Evolutionary conservation across 2,329 filamentous ascomycete species (phyloP).

Genomic region (Talaromyces sp.): DNA sequence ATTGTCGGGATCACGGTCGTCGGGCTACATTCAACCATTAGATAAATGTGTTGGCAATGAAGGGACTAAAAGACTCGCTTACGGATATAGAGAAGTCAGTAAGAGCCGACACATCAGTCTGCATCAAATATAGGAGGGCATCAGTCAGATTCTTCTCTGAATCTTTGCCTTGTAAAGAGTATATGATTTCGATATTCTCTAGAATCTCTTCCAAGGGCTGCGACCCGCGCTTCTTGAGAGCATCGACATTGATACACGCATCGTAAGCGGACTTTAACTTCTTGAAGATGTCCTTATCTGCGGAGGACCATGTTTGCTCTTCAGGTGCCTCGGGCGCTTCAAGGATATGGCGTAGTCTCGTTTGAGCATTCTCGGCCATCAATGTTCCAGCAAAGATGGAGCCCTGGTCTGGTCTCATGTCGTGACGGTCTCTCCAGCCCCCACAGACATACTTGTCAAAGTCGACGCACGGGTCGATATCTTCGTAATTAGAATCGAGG

Average conservation of each 20-base stretch:
- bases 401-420: constrained; percentile 64
- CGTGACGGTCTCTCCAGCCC: constrained; percentile 63
- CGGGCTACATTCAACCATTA: constrained; percentile 35
- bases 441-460: constrained; percentile 69
- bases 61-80: too few species aligned
- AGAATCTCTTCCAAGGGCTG: constrained; percentile 59
- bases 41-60: too few species aligned
- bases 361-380: constrained; percentile 61
- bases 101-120: constrained; percentile 38
- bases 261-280: constrained; percentile 65
- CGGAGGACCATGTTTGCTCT: constrained; percentile 34
- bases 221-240: constrained; percentile 56
- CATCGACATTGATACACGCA: constrained; percentile 63
- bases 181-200: constrained; percentile 50
- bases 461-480: constrained; percentile 66
- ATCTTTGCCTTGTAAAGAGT: constrained; percentile 35
- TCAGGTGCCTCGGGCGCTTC: constrained; percentile 50
- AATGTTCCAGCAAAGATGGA: constrained; percentile 60
- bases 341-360: constrained; percentile 61
- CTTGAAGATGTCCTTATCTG: constrained; percentile 55
- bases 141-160: constrained; percentile 34
- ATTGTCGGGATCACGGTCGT: constrained; percentile 57
- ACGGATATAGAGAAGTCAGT: constrained; percentile 35
- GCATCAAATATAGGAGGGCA: constrained; percentile 38
- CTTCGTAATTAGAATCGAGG: constrained; percentile 60